Percentiles rank a stretch among this genome's conserved stretches.
These are phyloP conservation scores for Phytophthora fragariaefolia DNA, from an alignment of 352 stramenopile species.

Conservation along the genomic window DNA sequence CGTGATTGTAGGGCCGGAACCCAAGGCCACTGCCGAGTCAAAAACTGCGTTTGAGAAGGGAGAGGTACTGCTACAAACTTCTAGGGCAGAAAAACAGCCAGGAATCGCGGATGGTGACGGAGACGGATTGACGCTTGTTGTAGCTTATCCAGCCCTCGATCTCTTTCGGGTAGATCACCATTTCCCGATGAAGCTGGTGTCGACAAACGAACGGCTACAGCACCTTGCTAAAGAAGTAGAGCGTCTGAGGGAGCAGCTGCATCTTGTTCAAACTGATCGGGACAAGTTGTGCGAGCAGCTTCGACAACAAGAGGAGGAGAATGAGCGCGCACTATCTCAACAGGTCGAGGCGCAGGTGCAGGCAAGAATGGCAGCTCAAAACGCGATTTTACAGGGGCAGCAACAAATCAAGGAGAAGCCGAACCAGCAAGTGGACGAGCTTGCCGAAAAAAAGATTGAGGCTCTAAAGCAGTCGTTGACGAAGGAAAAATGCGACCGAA, in stretches of 20 bases:
- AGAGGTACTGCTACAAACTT: conserved; percentile 37
- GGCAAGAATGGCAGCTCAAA: conserved; percentile 8
- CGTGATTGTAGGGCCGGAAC: conserved; percentile 26
- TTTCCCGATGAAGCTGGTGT: conserved; percentile 41
- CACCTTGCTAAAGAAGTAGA: conserved; percentile 27
- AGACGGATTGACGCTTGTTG: conserved; percentile 30
- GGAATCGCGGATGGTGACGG: conserved; percentile 1
- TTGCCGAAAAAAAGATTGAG: conserved; percentile 13
- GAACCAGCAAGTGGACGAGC: conserved; percentile 16
- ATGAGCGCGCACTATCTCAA: conserved; percentile 14
- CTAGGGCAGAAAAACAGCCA: conserved; percentile 23
- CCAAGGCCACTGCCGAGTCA: conserved; percentile 23
- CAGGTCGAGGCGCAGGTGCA: conserved; percentile 23
- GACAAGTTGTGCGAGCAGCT: conserved; percentile 34
- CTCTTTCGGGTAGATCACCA: conserved; percentile 43
- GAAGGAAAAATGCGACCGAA: conserved; percentile 15
- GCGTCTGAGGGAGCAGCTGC: conserved; percentile 18
- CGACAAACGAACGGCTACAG: conserved; percentile 12
- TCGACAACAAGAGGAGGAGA: conserved; percentile 32
- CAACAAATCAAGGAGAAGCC: conserved; percentile 17
- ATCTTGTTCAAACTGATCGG: conserved; percentile 15
- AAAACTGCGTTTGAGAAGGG: conserved; percentile 37
- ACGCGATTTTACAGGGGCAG: background rate
- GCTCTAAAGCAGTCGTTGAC: conserved; percentile 6
- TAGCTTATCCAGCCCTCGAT: conserved; percentile 48